These are phyloP conservation scores for Rhododendron vialii DNA, from an alignment of 148 eudicot species.

Conservation along the genomic window DNA sequence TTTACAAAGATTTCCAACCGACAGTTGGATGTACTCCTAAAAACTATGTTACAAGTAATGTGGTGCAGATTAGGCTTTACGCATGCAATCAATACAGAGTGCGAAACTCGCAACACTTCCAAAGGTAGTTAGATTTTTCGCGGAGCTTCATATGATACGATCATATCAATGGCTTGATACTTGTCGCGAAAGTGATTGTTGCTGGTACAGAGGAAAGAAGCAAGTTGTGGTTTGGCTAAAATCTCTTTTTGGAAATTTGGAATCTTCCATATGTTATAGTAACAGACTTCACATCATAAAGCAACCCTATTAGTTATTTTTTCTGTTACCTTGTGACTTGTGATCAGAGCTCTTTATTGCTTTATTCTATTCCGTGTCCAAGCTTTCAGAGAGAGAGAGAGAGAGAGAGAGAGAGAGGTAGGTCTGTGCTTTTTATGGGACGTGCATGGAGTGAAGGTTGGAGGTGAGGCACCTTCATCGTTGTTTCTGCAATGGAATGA, in stretches of 20 bases:
- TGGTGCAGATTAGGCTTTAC: background rate
- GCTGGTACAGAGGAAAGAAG: background rate
- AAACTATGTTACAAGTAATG: background rate
- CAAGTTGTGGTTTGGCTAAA: slow-evolving; percentile 5
- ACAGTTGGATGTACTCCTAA: too few relatives aligned
- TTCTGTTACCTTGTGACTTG: background rate
- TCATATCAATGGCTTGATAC: background rate
- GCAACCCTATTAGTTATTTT: background rate
- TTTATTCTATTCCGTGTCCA: slow-evolving; percentile 14
- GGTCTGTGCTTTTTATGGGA: background rate
- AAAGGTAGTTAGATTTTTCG: background rate
- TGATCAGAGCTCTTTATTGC: slow-evolving; percentile 16
- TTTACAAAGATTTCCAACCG: too few relatives aligned
- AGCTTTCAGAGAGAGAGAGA: slow-evolving; percentile 8
- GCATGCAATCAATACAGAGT: background rate
- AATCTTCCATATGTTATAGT: background rate
- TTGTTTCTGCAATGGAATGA: slow-evolving; percentile 21
- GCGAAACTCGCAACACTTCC: background rate
- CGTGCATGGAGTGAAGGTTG: slow-evolving; percentile 8
- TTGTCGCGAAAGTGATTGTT: background rate
- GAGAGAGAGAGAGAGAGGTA: slow-evolving; percentile 13
- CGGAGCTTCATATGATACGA: background rate
- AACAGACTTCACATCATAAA: background rate
- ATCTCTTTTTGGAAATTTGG: slow-evolving; percentile 15
- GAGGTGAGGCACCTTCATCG: slow-evolving; percentile 12